phyloP scores from a whole-genome alignment of 495 filamentous ascomycete species.

The Elaphomyces granulatus region DNA sequence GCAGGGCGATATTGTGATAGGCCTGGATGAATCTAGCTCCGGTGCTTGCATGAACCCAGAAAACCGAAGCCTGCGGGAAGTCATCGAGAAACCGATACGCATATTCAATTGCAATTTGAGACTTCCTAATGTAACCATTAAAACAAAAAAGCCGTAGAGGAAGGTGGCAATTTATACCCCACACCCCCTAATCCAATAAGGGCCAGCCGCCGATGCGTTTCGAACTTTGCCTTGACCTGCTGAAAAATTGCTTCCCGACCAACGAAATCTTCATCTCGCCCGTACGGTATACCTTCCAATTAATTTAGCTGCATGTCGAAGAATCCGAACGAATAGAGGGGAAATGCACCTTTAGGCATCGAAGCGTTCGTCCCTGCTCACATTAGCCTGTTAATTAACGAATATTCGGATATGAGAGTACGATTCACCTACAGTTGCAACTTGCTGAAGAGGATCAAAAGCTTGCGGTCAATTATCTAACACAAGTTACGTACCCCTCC shows the following conservation, averaged over 20 bases:
- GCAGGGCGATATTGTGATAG: slow-evolving; percentile 25
- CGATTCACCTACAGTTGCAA: no score
- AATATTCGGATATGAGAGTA: no score
- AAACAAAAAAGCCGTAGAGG: background rate
- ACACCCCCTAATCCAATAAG: slow-evolving; percentile 22
- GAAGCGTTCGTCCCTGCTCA: no score
- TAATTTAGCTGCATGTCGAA: no score
- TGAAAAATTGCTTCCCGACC: slow-evolving; percentile 13
- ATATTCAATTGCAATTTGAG: slow-evolving; percentile 29
- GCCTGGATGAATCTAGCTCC: slow-evolving; percentile 24
- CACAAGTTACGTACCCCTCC: no score
- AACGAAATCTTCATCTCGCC: slow-evolving; percentile 23
- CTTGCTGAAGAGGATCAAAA: no score
- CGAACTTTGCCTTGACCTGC: slow-evolving; percentile 13
- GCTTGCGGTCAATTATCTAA: no score
- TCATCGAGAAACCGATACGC: slow-evolving; percentile 18
- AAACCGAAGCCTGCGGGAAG: slow-evolving; percentile 30
- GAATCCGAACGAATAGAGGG: no score
- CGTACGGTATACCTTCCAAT: slow-evolving; percentile 24
- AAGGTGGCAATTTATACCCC: slow-evolving; percentile 9
- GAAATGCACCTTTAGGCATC: no score
- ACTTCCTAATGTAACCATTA: slow-evolving; percentile 16
- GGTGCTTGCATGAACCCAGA: slow-evolving; percentile 36
- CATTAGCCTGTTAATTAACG: no score
- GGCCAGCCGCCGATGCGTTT: slow-evolving; percentile 10